Evolutionary conservation across 345 rosid species (phyloP).

Genomic region (Aethionema arabicum): DNA sequence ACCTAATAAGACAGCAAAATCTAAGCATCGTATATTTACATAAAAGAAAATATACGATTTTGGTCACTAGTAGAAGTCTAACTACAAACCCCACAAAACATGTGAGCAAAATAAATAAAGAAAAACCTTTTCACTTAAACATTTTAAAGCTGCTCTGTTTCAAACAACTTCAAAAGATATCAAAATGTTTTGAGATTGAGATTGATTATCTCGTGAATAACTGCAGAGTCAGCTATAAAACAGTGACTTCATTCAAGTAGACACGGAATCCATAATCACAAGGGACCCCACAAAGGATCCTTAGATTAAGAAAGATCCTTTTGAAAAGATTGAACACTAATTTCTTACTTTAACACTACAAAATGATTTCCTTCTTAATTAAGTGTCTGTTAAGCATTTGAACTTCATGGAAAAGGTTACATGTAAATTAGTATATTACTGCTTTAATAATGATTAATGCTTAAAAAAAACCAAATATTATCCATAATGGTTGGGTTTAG

Average conservation of each 20-base stretch:
- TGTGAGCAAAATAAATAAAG: constrained; percentile 30
- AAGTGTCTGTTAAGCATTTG: not conserved
- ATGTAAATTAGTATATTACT: not conserved
- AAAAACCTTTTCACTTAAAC: constrained; percentile 16
- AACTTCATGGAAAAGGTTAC: not conserved
- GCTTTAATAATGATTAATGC: not conserved
- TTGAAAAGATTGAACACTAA: constrained; percentile 11
- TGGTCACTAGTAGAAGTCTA: constrained; percentile 19
- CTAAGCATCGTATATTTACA: constrained; percentile 32
- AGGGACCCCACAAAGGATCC: constrained; percentile 32
- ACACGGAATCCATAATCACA: constrained; percentile 33
- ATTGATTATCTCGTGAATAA: constrained; percentile 37
- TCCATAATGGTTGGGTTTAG: constrained; percentile 12
- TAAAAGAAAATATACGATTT: constrained; percentile 27
- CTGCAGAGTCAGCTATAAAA: constrained; percentile 10
- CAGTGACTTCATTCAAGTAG: constrained; percentile 36
- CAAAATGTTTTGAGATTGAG: constrained; percentile 6
- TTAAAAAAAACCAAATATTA: not conserved
- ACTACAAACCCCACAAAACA: constrained; percentile 22
- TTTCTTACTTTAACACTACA: not conserved
- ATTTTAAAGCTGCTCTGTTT: constrained; percentile 14
- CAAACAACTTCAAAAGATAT: constrained; percentile 22
- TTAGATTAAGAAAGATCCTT: constrained; percentile 4
- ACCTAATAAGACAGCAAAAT: constrained; percentile 32
- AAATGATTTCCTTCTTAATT: not conserved